phyloP scores from a whole-genome alignment of 768 basidiomycete genomes.

The Multifurca ochricompacta region DNA sequence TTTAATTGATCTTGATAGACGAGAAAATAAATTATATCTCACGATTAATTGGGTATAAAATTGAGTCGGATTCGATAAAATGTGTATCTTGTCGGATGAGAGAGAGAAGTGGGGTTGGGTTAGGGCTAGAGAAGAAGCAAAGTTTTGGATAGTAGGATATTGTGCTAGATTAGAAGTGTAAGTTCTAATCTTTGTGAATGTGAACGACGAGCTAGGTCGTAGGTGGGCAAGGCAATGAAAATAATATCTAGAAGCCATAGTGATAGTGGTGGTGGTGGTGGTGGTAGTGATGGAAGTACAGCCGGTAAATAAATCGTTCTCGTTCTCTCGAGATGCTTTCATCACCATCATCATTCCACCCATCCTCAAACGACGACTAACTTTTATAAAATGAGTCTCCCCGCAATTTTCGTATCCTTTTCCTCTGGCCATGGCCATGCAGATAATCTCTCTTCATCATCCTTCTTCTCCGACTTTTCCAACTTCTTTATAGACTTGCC shows the following conservation, averaged over 20 bases:
- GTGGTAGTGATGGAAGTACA: too few species aligned
- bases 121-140: conserved; percentile 16
- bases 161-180: background rate
- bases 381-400: conserved; percentile 5
- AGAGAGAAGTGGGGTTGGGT: conserved; percentile 19
- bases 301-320: too few species aligned
- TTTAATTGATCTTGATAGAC: background rate
- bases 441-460: background rate
- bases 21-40: background rate
- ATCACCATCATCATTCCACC: too few species aligned
- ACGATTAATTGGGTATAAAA: conserved; percentile 19
- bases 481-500: conserved; percentile 4
- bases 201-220: background rate
- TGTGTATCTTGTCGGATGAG: conserved; percentile 14
- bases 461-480: background rate
- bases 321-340: too few species aligned
- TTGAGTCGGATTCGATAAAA: conserved; percentile 10
- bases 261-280: too few species aligned
- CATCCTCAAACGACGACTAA: background rate
- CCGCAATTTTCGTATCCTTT: background rate
- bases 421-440: background rate
- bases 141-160: conserved; percentile 9
- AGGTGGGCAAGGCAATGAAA: background rate
- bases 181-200: background rate
- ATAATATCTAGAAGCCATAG: too few species aligned